These are phyloP conservation scores for Tubosaeta brunneosetosa DNA, from an alignment of 768 basidiomycete species.

Conservation along the genomic window DNA sequence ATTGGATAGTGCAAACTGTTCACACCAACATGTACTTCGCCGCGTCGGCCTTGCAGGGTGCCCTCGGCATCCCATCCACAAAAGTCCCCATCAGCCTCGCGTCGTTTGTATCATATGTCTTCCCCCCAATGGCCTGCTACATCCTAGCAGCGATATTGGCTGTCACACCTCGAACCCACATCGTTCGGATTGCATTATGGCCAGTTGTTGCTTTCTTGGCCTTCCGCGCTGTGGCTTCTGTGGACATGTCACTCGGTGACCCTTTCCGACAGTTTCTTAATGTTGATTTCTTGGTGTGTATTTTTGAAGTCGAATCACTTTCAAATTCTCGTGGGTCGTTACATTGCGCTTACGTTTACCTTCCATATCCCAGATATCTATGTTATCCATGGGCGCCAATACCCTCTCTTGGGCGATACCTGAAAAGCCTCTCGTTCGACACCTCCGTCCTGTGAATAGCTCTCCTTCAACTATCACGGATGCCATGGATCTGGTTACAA, in stretches of 20 bases:
- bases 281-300: constrained; percentile 9
- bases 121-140: constrained; percentile 42
- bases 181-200: constrained; percentile 41
- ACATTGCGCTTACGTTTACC: too few relatives aligned
- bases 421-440: neutral
- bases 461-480: neutral
- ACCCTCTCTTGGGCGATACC: neutral
- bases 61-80: neutral
- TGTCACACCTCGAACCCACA: constrained; percentile 40
- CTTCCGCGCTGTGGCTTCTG: constrained; percentile 33
- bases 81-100: constrained; percentile 27
- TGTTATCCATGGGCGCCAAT: too few relatives aligned
- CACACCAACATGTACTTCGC: too few relatives aligned
- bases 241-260: constrained; percentile 4
- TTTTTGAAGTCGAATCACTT: too few relatives aligned
- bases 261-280: neutral
- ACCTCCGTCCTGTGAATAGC: neutral
- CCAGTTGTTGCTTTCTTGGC: constrained; percentile 41
- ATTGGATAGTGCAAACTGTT: too few relatives aligned
- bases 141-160: constrained; percentile 47
- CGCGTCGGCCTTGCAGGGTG: too few relatives aligned
- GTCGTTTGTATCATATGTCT: constrained; percentile 33
- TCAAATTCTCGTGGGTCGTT: too few relatives aligned
- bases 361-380: neutral
- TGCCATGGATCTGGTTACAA: neutral